Evolutionary conservation across 495 filamentous ascomycete genomes (phyloP), one percentile per base, ranked within the genome.

Genomic region (Penicillium psychrofluorescens): DNA sequence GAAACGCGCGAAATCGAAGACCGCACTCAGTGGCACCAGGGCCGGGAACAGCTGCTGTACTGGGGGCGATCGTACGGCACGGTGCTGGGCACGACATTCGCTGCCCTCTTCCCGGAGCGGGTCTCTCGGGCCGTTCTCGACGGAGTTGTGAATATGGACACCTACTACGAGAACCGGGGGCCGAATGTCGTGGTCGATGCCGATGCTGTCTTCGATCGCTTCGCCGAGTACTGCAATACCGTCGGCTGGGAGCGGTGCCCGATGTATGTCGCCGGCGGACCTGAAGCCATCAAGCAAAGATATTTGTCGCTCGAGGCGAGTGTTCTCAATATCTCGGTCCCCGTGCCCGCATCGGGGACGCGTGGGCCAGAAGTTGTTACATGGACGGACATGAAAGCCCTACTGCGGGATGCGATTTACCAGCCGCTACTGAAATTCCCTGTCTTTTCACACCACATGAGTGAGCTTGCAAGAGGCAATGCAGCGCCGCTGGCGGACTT

Each of bases 1-100:
- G 31, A 55, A 39, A 12, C 61, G 45, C 59, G 50, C 27, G 32
- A 43, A 1, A 54, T 70, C 16, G n/a, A 50, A 10, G 13, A 39
- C 11, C 56, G 59, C 16, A 68, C 63, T 5, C 39, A 37, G 36
- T 68, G 67, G 61, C 48, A 53, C 6, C 53, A 38, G 0, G 74
- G 68, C 34, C 36, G 53, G 27, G 68, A 74, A 51, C 74, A 70
- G 36, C 60, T 85, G 13, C 67, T 77, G 6, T 84, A 78, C 38
- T 83, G 83, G 67, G 76, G 84, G 8, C 74, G 84, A 11, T 82
- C 77, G n/a, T 86, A 86, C 50, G 84, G 83, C 4, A 83, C 81
- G 1, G 60, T 81, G 5, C 74, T 86, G 4, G 83, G 81, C 0
- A 66, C 78, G 1, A 76, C 70, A 2, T 77, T 78, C 46, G 72